phyloP scores from a whole-genome alignment of 768 basidiomycete species.

The Lanmaoa rubissima region DNA sequence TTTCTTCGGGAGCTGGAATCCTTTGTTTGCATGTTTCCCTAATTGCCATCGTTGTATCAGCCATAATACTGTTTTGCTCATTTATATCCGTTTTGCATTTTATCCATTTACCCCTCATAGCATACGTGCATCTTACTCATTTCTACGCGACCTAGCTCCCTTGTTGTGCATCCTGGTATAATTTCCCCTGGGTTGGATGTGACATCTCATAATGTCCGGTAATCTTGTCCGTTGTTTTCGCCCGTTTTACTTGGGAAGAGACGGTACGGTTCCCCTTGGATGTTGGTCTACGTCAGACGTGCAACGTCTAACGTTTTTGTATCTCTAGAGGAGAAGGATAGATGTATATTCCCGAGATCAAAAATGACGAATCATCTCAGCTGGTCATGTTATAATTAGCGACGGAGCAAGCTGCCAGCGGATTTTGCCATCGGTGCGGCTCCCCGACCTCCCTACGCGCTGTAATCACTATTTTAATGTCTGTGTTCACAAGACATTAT shows the following conservation, averaged over 20 bases:
- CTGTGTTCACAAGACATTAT: too few relatives aligned
- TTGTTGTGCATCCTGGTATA: background rate
- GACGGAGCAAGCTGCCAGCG: too few relatives aligned
- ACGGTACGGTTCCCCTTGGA: background rate
- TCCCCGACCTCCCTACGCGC: too few relatives aligned
- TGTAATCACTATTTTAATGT: too few relatives aligned
- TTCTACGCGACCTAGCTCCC: background rate
- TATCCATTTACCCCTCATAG: constrained; percentile 14
- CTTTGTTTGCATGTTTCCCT: background rate
- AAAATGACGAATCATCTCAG: background rate
- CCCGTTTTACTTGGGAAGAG: background rate
- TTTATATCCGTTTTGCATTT: constrained; percentile 17
- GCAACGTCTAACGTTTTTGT: background rate
- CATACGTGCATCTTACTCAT: constrained; percentile 17
- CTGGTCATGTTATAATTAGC: too few relatives aligned
- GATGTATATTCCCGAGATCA: background rate
- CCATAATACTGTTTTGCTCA: constrained; percentile 2
- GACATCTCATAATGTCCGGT: background rate
- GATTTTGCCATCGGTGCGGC: too few relatives aligned
- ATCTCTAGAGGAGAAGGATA: constrained; percentile 7
- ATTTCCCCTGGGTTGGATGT: background rate
- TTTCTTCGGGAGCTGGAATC: constrained; percentile 17
- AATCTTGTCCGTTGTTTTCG: background rate
- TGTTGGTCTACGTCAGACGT: background rate
- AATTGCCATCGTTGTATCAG: constrained; percentile 11